Evolutionary conservation across 2,329 filamentous ascomycete species (phyloP), one percentile per base, ranked within the genome.

Genomic region (Aphanoascus verrucosus): DNA sequence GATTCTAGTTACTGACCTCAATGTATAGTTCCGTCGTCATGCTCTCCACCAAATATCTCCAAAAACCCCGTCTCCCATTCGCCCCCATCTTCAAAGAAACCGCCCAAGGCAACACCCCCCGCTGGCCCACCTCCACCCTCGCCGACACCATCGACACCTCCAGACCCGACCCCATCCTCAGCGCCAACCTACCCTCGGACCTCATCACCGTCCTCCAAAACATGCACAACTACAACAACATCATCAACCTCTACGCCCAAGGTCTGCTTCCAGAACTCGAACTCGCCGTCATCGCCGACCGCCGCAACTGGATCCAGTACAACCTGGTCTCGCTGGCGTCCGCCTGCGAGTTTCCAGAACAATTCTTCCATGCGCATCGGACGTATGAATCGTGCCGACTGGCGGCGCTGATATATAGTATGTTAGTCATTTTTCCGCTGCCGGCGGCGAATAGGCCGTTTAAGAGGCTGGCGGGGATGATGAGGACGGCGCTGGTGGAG

Each of bases 301-400:
- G 69, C 50, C 66, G 70, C 17, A 73, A 72, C 45, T 60, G 67
- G 3, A 63, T 69, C 28, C 68, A 72, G 52, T 64, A 69, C 43
- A 63, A 59, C 12, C 61, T 71, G 8, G 56, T 71, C 49, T 64
- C 58, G 4, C 55, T 72, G 3, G 61, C 63, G 5, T 56, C 66
- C 1, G 60, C 59, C 35, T 53, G 59, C n/a, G 53, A 63, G 11
- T 54, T 65, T 3, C 19, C 52, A 4, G 49, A 59, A 12, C 20
- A 52, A 19, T 54, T 54, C 31, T 15, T 19, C 17, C 28, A 56
- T 8, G 34, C 41, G 7, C 57, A 61, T 28, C 52, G 59, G 12
- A 62, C 65, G 14, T 69, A 70, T 54, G 66, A 71, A 45, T 55
- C 65, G 8, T 65, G 62, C 44, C 69, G 69, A 9, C 59, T 72